These are phyloP conservation scores for Catharanthus roseus DNA, from an alignment of 257 asterid species.

Conservation along the genomic window DNA sequence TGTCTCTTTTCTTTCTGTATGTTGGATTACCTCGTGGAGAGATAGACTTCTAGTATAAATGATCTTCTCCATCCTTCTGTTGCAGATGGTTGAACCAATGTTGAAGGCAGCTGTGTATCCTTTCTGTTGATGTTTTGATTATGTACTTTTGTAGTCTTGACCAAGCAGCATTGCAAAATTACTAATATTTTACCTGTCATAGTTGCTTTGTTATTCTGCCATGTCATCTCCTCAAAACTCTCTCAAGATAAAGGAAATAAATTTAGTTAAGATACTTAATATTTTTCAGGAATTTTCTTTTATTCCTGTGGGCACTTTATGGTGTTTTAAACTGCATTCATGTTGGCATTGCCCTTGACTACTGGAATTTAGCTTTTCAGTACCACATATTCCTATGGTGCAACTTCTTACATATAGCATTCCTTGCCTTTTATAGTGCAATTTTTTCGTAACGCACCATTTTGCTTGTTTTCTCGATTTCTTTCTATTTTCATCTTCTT, in stretches of 20 bases:
- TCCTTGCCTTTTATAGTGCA: background rate
- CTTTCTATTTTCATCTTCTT: background rate
- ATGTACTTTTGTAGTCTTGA: background rate
- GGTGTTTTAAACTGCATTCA: background rate
- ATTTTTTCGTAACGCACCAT: background rate
- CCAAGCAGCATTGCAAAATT: background rate
- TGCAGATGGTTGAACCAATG: constrained; percentile 88
- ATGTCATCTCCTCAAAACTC: background rate
- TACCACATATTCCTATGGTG: background rate
- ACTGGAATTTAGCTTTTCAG: background rate
- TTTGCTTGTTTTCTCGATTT: background rate
- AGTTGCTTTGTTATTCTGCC: background rate
- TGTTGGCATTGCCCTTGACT: background rate
- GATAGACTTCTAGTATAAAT: background rate
- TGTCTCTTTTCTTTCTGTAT: background rate
- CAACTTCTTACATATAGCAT: background rate
- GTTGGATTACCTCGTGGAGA: background rate
- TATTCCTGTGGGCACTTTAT: background rate
- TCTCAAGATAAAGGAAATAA: background rate
- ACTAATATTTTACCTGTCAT: background rate
- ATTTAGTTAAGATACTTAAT: background rate
- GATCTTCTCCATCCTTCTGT: constrained; percentile 17
- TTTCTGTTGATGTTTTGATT: constrained; percentile 17
- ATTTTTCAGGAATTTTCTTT: background rate
- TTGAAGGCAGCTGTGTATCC: constrained; percentile 90